Base-by-base conservation (phyloP, 192 early-diverging fungal species). In the Piromyces sp. region DNA sequence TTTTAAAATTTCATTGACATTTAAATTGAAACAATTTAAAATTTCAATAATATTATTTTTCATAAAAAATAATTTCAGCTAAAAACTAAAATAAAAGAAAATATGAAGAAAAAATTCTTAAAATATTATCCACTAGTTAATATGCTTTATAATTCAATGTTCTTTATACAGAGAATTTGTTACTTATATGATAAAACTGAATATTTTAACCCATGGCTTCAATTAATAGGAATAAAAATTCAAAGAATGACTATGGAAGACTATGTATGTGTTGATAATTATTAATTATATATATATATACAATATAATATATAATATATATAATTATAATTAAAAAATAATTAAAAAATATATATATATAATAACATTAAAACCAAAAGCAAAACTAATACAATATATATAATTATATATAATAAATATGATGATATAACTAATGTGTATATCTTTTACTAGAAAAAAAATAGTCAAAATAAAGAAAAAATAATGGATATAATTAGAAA, bases 101-200 rank as follows among this genome's bases (percentile, higher is more conserved):
- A 58, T 30, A 26, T 88, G 6, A 85, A 83, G 79, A 84, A 86
- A 19, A 16, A 85, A 29, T 93, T 94, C 84, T 81, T 84, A 83
- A 84, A 84, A 58, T 84, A 88, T 80, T 96, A 96, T 79, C 94
- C 96, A n/a, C 89, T 88, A 79, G 82, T 91, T 14, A 92, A 97
- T 83, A 87, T 90, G 36, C 78, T 87, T 26, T 95, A 94, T 84
- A 88, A 94, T 80, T 87, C 89, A 30, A 84, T 91, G 5, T 30
- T 37, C 12, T 82, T 87, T 29, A 82, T 89, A 51, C 95, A 94
- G 84, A 92, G 94, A 80, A 86, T 96, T 79, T 89, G 87, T 26
- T 98, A 95, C 84, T 86, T 98, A 83, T 96, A 94, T 86, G 93
- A 93, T 81, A 92, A 92, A 84, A 95, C 95, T 11, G 86, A 87